Evolutionary conservation across 2,329 filamentous ascomycete species (phyloP).

Genomic region (Alternaria arborescens): DNA sequence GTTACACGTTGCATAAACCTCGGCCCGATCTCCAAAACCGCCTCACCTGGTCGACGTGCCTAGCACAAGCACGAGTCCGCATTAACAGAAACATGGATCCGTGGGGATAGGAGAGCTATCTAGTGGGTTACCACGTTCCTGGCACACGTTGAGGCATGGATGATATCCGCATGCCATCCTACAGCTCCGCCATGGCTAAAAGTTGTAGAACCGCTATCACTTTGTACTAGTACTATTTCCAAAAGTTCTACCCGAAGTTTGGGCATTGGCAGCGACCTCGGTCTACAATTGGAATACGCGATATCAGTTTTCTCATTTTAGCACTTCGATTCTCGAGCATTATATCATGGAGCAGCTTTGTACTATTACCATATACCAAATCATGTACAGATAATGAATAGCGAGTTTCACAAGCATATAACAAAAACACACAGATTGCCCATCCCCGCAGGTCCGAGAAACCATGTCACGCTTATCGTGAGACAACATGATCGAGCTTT

Average conservation of each 20-base stretch:
- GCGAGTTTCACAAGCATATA: neutral
- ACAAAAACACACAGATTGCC: neutral
- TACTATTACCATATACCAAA: slow-evolving; percentile 4
- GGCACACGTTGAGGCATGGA: neutral
- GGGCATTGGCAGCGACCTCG: neutral
- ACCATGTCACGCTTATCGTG: slow-evolving; percentile 1
- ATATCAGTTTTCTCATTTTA: neutral
- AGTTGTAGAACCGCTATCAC: slow-evolving; percentile 1
- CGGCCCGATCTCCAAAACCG: neutral
- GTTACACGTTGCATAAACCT: slow-evolving; percentile 1
- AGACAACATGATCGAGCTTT: slow-evolving; percentile 2
- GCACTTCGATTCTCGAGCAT: neutral
- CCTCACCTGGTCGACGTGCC: neutral
- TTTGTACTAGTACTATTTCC: slow-evolving; percentile 13
- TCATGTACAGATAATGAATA: slow-evolving; percentile 5
- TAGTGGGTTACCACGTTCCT: neutral
- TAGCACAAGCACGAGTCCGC: neutral
- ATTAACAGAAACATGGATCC: neutral
- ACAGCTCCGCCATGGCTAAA: neutral
- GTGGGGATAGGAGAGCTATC: neutral
- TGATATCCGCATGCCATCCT: neutral
- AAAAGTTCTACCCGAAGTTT: neutral
- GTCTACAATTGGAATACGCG: neutral
- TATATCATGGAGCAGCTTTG: slow-evolving; percentile 5
- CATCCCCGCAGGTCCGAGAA: neutral